Evolutionary conservation across 305 asterid genomes (phyloP).

Genomic region (Solanum hybrid): DNA sequence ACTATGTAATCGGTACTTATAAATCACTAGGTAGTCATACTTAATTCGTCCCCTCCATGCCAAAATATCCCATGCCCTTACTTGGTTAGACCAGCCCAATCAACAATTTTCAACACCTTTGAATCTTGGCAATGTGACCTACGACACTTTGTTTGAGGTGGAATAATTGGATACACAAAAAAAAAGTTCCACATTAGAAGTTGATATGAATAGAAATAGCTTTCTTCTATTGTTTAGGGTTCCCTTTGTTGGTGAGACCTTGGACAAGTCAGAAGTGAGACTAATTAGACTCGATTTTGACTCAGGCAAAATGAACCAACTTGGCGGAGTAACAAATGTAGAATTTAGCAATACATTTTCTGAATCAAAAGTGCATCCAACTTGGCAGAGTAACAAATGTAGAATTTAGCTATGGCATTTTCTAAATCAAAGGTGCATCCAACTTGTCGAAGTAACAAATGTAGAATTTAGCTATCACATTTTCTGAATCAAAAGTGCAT

Average conservation of each 20-base stretch:
- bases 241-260: neutral
- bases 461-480: neutral
- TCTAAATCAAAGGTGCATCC: neutral
- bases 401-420: neutral
- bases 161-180: neutral
- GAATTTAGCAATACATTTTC: neutral
- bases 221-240: neutral
- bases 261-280: neutral
- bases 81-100: neutral
- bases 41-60: neutral
- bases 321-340: neutral
- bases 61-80: neutral
- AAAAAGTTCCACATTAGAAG: neutral
- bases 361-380: neutral
- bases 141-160: neutral
- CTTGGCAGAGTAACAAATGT: neutral
- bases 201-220: neutral
- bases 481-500: neutral
- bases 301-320: neutral
- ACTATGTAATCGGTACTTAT: neutral
- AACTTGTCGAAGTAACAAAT: neutral
- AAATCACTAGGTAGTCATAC: neutral
- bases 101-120: neutral
- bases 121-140: neutral
- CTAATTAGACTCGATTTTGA: neutral